These are phyloP conservation scores for Paxillus involutus DNA, from an alignment of 768 basidiomycete species.

Conservation along the genomic window DNA sequence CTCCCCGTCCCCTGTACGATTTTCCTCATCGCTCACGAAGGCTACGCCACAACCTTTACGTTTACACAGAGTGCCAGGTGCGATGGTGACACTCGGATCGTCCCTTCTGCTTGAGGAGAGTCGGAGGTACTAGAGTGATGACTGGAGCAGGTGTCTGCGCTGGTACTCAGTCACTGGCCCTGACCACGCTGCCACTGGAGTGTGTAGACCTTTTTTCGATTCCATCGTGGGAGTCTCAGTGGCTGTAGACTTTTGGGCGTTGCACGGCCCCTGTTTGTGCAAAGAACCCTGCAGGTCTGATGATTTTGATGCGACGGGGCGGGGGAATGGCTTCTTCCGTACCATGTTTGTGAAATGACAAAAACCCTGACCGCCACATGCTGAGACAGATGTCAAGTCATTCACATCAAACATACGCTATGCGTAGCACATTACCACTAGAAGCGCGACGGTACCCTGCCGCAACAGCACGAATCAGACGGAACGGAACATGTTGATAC, in stretches of 20 bases:
- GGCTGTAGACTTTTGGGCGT: conserved; percentile 33
- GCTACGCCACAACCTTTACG: conserved; percentile 82
- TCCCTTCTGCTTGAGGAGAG: conserved; percentile 59
- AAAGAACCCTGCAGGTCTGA: background rate
- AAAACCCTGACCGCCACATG: too few relatives aligned
- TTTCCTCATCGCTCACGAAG: too few relatives aligned
- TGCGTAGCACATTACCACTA: too few relatives aligned
- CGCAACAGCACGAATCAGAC: too few relatives aligned
- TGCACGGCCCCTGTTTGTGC: conserved; percentile 55
- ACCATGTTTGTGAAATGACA: too few relatives aligned
- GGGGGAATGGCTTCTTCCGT: too few relatives aligned
- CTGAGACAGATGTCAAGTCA: too few relatives aligned
- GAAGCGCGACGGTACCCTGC: too few relatives aligned
- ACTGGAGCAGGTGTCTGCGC: conserved; percentile 10
- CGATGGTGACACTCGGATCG: conserved; percentile 57
- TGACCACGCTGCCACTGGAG: conserved; percentile 6
- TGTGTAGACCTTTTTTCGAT: conserved; percentile 48
- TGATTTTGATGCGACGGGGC: too few relatives aligned
- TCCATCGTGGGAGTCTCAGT: conserved; percentile 35
- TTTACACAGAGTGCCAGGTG: conserved; percentile 69
- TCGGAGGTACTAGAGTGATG: conserved; percentile 14
- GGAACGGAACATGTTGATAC: too few relatives aligned
- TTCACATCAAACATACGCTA: too few relatives aligned
- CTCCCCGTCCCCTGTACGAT: conserved; percentile 67
- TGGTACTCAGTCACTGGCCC: conserved; percentile 1